Evolutionary conservation across 768 basidiomycete genomes (phyloP), one percentile per base, ranked within the genome.

Genomic region (Lepiota venenata): DNA sequence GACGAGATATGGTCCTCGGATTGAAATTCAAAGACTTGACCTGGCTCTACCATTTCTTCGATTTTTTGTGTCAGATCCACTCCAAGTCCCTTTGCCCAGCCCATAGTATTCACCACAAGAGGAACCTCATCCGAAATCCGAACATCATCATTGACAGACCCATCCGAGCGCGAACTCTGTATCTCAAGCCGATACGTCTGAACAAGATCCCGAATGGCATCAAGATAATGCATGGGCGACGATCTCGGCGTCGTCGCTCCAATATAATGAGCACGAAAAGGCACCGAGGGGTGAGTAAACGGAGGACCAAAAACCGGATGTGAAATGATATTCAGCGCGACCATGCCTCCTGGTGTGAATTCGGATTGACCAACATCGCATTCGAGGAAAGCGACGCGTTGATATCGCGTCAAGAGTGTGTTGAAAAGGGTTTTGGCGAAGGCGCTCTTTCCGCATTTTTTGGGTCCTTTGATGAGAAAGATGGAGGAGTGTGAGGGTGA

Each of bases 311-410:
- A 84, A 1, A 88, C 58, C 16, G 83, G 85, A 1, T 65, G 64
- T 8, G 85, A 81, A 14, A 97, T 60, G 1, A 96, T 59, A 65
- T 84, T 87, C 25, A 99, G 70, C 0, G 91, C 81, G 11, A 97
- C 88, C 71, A 91, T 79, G 0, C 94, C 96, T 0, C 85, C 85
- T 0, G 91, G 87, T 0, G 88, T 87, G 64, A 98, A 96, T 68
- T 98, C 95, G 3, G 93, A 88, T 69, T 99, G 96, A 15, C 96
- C 96, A 3, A 91, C 61, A 69, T 99, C 96, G 56, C 90, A 91
- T 65, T 98, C 96, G 7, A 99, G 78, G 66, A 82, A 97, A 0
- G 93, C 95, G 2, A 98, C 92, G n/a, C 77, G 77, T 20, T 76
- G 74, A 70, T 91, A 91, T 87, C 74, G 72, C 29, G 65, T 69